Conservation (phyloP, 345 rosid species). For the Eutrema japonicum region DNA sequence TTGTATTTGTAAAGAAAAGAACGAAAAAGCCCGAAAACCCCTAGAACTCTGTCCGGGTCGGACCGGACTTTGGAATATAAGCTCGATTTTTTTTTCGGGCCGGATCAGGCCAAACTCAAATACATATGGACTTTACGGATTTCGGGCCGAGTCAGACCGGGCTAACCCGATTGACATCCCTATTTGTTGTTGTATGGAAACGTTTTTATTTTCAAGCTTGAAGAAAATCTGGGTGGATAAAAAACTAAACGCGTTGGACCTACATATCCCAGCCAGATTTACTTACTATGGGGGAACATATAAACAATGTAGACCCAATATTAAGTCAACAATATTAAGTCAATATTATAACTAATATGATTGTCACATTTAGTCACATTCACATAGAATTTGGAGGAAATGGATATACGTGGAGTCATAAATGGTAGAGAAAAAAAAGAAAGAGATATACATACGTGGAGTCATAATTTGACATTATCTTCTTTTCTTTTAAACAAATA, state of each 20-base stretch:
- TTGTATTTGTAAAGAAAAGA: too few relatives aligned
- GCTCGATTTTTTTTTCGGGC: too few relatives aligned
- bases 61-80: too few relatives aligned
- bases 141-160: too few relatives aligned
- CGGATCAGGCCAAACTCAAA: too few relatives aligned
- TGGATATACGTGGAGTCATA: slow-evolving; percentile 10
- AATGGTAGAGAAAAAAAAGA: too few relatives aligned
- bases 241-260: slow-evolving; percentile 29
- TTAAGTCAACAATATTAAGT: slow-evolving; percentile 11
- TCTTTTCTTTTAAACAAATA: neutral
- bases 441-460: slow-evolving; percentile 3
- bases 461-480: slow-evolving; percentile 3
- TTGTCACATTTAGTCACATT: slow-evolving; percentile 5
- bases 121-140: too few relatives aligned
- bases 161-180: too few relatives aligned
- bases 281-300: slow-evolving; percentile 8
- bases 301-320: slow-evolving; percentile 5
- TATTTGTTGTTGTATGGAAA: slow-evolving; percentile 10
- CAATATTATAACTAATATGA: slow-evolving; percentile 20
- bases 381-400: neutral
- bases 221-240: slow-evolving; percentile 18
- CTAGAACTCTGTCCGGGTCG: too few relatives aligned
- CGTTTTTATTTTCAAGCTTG: neutral
- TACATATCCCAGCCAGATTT: slow-evolving; percentile 32
- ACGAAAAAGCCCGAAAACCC: too few relatives aligned